A percentile compares a stretch with the other conserved stretches of the same genome.
These are phyloP conservation scores for Ophiosphaerella narmari DNA, from an alignment of 2,329 filamentous ascomycete genomes.

Conservation along the genomic window DNA sequence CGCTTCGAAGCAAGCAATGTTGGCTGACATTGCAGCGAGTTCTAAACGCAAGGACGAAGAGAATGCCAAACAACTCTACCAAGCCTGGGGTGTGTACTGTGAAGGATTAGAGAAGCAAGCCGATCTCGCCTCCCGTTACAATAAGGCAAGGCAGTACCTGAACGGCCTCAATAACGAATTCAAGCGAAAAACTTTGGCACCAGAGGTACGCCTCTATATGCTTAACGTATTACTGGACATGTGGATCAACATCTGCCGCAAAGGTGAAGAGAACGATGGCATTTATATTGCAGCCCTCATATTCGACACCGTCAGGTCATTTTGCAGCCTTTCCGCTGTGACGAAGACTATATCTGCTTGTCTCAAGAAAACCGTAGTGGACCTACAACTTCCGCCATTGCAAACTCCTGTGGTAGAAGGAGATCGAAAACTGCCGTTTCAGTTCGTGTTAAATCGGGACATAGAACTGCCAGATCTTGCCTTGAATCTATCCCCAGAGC, in stretches of 20 bases:
- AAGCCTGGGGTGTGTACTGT: conserved; percentile 53
- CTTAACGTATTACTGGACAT: conserved; percentile 55
- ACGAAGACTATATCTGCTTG: conserved; percentile 37
- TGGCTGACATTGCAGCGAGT: conserved; percentile 49
- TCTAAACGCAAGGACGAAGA: conserved; percentile 51
- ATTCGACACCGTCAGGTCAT: conserved; percentile 34
- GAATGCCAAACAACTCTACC: conserved; percentile 46
- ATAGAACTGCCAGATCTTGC: conserved; percentile 31
- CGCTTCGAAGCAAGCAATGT: conserved; percentile 49
- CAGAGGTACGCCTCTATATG: conserved; percentile 56
- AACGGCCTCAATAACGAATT: conserved; percentile 46
- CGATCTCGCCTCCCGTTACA: conserved; percentile 52
- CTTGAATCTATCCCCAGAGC: conserved; percentile 50
- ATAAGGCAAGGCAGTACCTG: conserved; percentile 57
- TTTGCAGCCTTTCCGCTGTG: conserved; percentile 33
- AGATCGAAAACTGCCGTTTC: conserved; percentile 53
- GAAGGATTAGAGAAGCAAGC: conserved; percentile 54
- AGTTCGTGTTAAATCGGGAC: conserved; percentile 33
- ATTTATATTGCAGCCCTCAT: conserved; percentile 40
- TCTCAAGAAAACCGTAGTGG: conserved; percentile 45
- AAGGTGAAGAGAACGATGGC: conserved; percentile 32
- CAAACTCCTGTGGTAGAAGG: conserved; percentile 32
- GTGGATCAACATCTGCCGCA: conserved; percentile 50
- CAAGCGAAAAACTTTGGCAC: conserved; percentile 47
- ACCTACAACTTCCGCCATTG: conserved; percentile 46